Base-by-base conservation (phyloP, 192 early-diverging fungal species). In the Phycomyces blakesleeanus region DNA sequence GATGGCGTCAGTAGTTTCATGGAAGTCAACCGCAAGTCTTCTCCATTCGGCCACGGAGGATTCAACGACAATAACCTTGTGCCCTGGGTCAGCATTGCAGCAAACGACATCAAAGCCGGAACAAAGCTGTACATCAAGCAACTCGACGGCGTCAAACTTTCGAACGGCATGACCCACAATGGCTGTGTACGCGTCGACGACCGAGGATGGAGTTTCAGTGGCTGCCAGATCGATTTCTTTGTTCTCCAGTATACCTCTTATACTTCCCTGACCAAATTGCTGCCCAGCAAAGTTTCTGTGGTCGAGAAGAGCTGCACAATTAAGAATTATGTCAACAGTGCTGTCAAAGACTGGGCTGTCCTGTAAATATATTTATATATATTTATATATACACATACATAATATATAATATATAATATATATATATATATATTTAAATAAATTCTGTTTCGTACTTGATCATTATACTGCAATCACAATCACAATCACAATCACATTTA, bases 141-240 rank as follows among this genome's bases (percentile, higher is more conserved):
- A 53, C 27, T 79, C 7, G 61, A 74, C 2, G 71, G 71, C 11
- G 18, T 74, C 4, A 39, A 54, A 8, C 25, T 77, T 10, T 67
- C 78, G 11, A 52, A 75, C 22, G 78, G 71, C n/a, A 56, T 66
- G 41, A 57, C 3, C 1, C 78, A 79, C 52, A 79, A 79, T 52
- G 78, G 78, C 24, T 79, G 78, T 60, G 62, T 76, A 26, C 56
- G 61, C 24, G 74, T 73, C 0, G 78, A 77, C 59, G 78, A 79
- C 55, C 8, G 49, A 50, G 71, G 72, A 2, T 71, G 65, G 63
- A 69, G 67, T 16, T 70, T 75, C 49, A 26, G 41, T 50, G 52
- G 54, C 22, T 74, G 67, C 56, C 73, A 74, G 50, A 18, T 74
- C 4, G 73, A 74, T 51, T 69, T 69, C 59, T 74, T 69, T 62